A percentile compares a stretch with the other conserved stretches of the same genome.
Conservation (phyloP, 2,329 filamentous ascomycete species). For the Arthrobotrys megalospora region DNA sequence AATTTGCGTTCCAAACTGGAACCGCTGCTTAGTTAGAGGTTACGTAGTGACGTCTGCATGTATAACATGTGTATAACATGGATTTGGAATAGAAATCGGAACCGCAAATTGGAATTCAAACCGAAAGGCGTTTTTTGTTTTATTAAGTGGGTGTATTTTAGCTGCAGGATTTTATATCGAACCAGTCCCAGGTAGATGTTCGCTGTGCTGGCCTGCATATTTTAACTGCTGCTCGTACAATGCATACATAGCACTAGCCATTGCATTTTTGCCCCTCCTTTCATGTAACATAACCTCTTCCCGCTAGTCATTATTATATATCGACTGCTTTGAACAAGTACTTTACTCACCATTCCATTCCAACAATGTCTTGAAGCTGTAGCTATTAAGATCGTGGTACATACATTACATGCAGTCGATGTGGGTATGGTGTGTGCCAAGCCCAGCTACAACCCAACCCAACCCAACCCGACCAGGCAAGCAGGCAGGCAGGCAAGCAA, state of each 20-base stretch:
- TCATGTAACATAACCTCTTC: neutral
- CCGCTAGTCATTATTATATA: too few relatives aligned
- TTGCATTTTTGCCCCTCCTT: neutral
- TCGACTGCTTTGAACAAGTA: too few relatives aligned
- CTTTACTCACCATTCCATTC: too few relatives aligned
- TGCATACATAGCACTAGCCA: constrained; percentile 7
- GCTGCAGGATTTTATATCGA: constrained; percentile 28
- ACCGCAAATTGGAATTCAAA: constrained; percentile 15
- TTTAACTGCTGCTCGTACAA: neutral
- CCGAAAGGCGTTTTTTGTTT: constrained; percentile 1
- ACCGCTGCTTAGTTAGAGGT: too few relatives aligned
- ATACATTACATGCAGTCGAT: neutral
- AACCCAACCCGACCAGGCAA: too few relatives aligned
- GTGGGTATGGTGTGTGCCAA: neutral
- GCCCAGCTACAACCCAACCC: neutral
- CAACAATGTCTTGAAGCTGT: too few relatives aligned
- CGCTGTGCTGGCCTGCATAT: constrained; percentile 23
- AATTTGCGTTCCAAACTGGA: too few relatives aligned
- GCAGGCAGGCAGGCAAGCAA: too few relatives aligned
- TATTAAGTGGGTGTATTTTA: neutral
- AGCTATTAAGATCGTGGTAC: too few relatives aligned
- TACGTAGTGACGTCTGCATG: neutral
- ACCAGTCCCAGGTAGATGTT: constrained; percentile 1
- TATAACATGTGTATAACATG: neutral
- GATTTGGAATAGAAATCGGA: neutral